These are phyloP conservation scores for Dalbergia cultrata DNA, from an alignment of 306 rosid species.

Conservation along the genomic window DNA sequence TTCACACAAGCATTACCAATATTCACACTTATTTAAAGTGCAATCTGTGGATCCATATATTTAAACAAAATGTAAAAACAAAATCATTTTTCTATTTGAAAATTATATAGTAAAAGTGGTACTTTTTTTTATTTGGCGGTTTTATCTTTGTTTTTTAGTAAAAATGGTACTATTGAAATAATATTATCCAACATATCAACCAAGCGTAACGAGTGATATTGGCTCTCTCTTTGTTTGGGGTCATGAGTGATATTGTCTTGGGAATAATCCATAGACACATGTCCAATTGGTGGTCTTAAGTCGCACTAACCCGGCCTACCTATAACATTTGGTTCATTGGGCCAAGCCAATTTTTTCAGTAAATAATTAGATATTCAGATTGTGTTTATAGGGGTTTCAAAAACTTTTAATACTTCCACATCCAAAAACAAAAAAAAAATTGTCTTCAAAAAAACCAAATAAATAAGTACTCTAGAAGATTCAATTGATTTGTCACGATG, in stretches of 20 bases:
- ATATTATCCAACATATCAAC: neutral
- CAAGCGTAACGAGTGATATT: neutral
- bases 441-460: too few relatives aligned
- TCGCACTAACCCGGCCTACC: neutral
- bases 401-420: neutral
- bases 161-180: too few relatives aligned
- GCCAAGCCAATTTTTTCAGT: neutral
- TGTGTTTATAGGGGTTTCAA: neutral
- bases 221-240: too few relatives aligned
- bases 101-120: neutral
- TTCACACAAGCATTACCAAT: too few relatives aligned
- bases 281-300: neutral
- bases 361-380: neutral
- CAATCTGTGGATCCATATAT: too few relatives aligned
- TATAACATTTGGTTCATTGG: neutral
- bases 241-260: too few relatives aligned
- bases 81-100: too few relatives aligned
- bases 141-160: too few relatives aligned
- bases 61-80: too few relatives aligned
- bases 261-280: neutral
- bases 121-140: too few relatives aligned
- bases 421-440: too few relatives aligned
- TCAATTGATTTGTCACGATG: neutral
- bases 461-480: neutral
- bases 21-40: too few relatives aligned